Evolutionary conservation across 2,329 filamentous ascomycete genomes (phyloP).

Genomic region (Aspergillus fumigatiaffinis): DNA sequence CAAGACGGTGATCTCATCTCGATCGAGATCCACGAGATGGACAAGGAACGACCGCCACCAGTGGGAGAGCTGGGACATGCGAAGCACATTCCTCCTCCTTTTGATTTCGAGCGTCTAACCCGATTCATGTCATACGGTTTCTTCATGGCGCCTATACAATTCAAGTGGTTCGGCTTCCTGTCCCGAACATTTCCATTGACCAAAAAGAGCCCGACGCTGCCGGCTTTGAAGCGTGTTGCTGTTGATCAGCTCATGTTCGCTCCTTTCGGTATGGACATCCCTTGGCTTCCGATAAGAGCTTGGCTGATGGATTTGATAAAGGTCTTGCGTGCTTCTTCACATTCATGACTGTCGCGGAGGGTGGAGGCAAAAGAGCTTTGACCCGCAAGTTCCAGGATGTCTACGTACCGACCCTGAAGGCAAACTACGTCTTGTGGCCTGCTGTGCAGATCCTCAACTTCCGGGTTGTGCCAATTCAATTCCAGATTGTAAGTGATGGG

Average conservation of each 20-base stretch:
- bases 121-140: constrained; percentile 98
- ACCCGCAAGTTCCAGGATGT: constrained; percentile 85
- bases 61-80: constrained; percentile 62
- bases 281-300: neutral
- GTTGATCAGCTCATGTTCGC: constrained; percentile 93
- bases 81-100: constrained; percentile 67
- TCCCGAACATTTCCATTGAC: constrained; percentile 78
- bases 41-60: constrained; percentile 70
- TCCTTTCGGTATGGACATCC: constrained; percentile 62
- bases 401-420: constrained; percentile 89
- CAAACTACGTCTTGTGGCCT: constrained; percentile 94
- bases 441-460: constrained; percentile 97
- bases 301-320: constrained; percentile 23
- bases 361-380: constrained; percentile 76
- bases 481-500: constrained; percentile 73
- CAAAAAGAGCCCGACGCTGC: constrained; percentile 67
- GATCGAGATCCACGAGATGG: constrained; percentile 84
- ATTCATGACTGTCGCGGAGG: constrained; percentile 93
- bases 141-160: constrained; percentile 90
- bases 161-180: constrained; percentile 91
- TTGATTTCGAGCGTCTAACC: constrained; percentile 91
- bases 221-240: constrained; percentile 83
- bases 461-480: constrained; percentile 87
- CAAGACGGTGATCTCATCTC: constrained; percentile 65
- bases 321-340: constrained; percentile 86